A percentile compares a stretch with the other conserved stretches of the same genome.
Evolutionary conservation across 2,329 filamentous ascomycete species (phyloP).

Genomic region (Cadophora sp.): DNA sequence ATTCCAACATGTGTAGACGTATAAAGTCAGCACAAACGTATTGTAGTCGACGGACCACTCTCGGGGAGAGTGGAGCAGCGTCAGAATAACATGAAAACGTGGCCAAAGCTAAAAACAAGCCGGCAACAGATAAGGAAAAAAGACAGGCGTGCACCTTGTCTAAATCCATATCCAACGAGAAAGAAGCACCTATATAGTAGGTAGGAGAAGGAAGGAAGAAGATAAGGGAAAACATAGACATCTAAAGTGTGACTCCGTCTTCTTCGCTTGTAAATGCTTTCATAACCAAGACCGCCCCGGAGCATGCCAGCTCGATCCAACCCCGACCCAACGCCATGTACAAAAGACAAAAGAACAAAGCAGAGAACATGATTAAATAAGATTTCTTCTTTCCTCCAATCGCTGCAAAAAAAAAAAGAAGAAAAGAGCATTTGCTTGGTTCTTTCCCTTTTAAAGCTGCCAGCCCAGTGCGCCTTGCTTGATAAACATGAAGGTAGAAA

Average conservation of each 20-base stretch:
- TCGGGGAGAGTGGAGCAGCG: neutral
- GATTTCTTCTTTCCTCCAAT: conserved; percentile 14
- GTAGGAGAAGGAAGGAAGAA: neutral
- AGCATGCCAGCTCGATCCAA: conserved; percentile 30
- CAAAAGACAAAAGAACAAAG: conserved; percentile 15
- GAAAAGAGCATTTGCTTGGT: neutral
- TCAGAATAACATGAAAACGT: neutral
- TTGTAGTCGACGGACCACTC: neutral
- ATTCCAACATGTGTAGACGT: conserved; percentile 1
- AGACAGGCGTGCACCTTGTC: neutral
- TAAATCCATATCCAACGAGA: conserved; percentile 10
- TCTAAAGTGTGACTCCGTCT: conserved; percentile 7
- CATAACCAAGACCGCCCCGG: conserved; percentile 23
- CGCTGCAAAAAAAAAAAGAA: conserved; percentile 16
- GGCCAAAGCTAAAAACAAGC: conserved; percentile 8
- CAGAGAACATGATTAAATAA: conserved; percentile 15
- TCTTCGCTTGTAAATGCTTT: conserved; percentile 26
- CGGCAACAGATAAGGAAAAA: neutral
- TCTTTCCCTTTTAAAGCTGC: conserved; percentile 9
- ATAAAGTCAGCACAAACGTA: conserved; percentile 13
- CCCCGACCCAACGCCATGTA: conserved; percentile 22
- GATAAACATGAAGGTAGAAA: conserved; percentile 21
- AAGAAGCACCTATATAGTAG: conserved; percentile 2
- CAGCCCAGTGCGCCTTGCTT: conserved; percentile 35
- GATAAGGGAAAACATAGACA: conserved; percentile 1